Evolutionary conservation across 352 stramenopile species (phyloP).

Genomic region (Pythium rhizo-oryzae): DNA sequence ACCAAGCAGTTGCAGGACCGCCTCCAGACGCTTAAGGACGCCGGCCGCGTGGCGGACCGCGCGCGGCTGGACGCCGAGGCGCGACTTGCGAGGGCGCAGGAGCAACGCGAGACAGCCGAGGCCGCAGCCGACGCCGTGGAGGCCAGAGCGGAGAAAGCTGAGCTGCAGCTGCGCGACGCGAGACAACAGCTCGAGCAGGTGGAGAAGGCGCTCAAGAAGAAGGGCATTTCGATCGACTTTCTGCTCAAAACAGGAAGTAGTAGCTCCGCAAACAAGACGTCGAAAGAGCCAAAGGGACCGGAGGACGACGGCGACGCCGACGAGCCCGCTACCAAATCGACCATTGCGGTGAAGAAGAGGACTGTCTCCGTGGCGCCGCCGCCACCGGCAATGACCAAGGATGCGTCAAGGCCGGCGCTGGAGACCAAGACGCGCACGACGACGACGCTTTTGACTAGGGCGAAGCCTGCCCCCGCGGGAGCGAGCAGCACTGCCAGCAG

Average conservation of each 20-base stretch:
- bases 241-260: slow-evolving; percentile 41
- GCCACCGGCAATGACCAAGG: background rate
- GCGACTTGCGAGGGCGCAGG: slow-evolving; percentile 41
- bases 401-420: background rate
- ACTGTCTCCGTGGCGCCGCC: background rate
- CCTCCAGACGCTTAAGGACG: slow-evolving; percentile 32
- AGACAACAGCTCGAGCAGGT: slow-evolving; percentile 38
- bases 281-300: slow-evolving; percentile 17
- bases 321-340: background rate
- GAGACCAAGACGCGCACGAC: background rate
- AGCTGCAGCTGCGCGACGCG: slow-evolving; percentile 36
- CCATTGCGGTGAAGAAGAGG: slow-evolving; percentile 5
- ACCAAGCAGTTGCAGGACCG: slow-evolving; percentile 42
- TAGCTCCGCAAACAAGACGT: background rate
- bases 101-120: slow-evolving; percentile 46
- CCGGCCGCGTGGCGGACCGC: slow-evolving; percentile 34
- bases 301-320: slow-evolving; percentile 13
- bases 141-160: slow-evolving; percentile 37
- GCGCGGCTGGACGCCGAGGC: slow-evolving; percentile 36
- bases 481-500: background rate
- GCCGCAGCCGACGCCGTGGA: slow-evolving; percentile 53
- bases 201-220: slow-evolving; percentile 54
- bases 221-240: slow-evolving; percentile 70
- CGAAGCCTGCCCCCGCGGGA: background rate
- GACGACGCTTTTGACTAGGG: background rate